Evolutionary conservation across 2,329 filamentous ascomycete genomes (phyloP).

Genomic region (Amphichorda felina): DNA sequence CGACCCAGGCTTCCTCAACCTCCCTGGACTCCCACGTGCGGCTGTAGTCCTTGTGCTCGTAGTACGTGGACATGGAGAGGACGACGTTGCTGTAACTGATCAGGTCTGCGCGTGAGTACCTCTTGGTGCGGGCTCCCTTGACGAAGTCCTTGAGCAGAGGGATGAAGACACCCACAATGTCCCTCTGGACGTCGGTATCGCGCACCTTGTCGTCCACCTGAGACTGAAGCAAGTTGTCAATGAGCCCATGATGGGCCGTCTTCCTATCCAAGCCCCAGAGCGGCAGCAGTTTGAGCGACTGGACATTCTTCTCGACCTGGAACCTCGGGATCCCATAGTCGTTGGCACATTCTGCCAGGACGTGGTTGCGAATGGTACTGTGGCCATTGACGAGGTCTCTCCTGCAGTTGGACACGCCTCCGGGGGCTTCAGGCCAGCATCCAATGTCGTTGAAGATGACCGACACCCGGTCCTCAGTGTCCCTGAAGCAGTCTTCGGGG

Average conservation of each 20-base stretch:
- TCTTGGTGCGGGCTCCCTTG: conserved; percentile 32
- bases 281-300: conserved; percentile 39
- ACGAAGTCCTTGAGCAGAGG: conserved; percentile 37
- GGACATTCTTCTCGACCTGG: conserved; percentile 41
- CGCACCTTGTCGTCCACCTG: conserved; percentile 34
- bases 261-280: conserved; percentile 42
- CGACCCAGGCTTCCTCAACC: conserved; percentile 33
- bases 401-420: conserved; percentile 42
- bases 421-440: conserved; percentile 40
- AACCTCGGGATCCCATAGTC: conserved; percentile 42
- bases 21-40: conserved; percentile 33
- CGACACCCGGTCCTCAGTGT: conserved; percentile 33
- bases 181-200: conserved; percentile 23
- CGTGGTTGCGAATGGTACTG: conserved; percentile 39
- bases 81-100: conserved; percentile 33
- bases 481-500: conserved; percentile 27
- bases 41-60: conserved; percentile 37
- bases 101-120: conserved; percentile 28
- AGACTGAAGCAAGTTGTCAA: conserved; percentile 38
- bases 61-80: conserved; percentile 37
- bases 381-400: conserved; percentile 42
- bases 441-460: conserved; percentile 40
- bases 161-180: conserved; percentile 40
- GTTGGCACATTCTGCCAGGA: conserved; percentile 41
- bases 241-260: conserved; percentile 39